Evolutionary conservation across 2,329 filamentous ascomycete genomes (phyloP).

Genomic region (Fonsecaea nubica): DNA sequence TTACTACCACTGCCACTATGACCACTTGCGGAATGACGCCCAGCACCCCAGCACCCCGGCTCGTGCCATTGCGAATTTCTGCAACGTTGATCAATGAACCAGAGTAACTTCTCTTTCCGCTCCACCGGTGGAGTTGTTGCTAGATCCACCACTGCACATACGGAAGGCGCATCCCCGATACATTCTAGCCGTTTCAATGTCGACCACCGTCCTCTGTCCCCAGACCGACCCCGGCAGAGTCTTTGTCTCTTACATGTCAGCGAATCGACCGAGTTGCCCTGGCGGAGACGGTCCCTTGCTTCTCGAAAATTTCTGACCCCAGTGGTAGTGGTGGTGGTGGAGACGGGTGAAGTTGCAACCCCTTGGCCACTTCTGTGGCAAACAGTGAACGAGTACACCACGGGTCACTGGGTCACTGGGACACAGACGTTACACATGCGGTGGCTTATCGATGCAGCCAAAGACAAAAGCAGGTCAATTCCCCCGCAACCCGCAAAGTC

Average conservation of each 20-base stretch:
- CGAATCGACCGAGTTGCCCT: slow-evolving; percentile 1
- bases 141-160: slow-evolving; percentile 11
- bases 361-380: slow-evolving; percentile 1
- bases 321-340: not conserved
- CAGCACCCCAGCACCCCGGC: slow-evolving; percentile 6
- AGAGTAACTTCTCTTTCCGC: not conserved
- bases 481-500: slow-evolving; percentile 14
- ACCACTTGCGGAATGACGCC: not conserved
- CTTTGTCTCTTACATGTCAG: slow-evolving; percentile 1
- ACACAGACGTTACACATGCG: not conserved
- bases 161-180: slow-evolving; percentile 23
- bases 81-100: slow-evolving; percentile 12
- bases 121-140: not conserved
- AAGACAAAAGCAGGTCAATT: slow-evolving; percentile 11
- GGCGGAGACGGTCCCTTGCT: not conserved
- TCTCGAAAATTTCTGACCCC: not conserved
- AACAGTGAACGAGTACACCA: not conserved
- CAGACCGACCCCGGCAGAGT: slow-evolving; percentile 16
- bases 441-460: slow-evolving; percentile 8
- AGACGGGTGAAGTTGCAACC: slow-evolving; percentile 7
- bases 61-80: slow-evolving; percentile 7
- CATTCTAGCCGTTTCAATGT: slow-evolving; percentile 26
- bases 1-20: not conserved
- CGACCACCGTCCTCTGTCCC: slow-evolving; percentile 16
- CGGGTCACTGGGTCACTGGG: not conserved